A percentile compares a stretch with the other conserved stretches of the same genome.
Evolutionary conservation across 192 early-diverging fungal species (phyloP).

Genomic region (Rhizoclosmatium globosum): DNA sequence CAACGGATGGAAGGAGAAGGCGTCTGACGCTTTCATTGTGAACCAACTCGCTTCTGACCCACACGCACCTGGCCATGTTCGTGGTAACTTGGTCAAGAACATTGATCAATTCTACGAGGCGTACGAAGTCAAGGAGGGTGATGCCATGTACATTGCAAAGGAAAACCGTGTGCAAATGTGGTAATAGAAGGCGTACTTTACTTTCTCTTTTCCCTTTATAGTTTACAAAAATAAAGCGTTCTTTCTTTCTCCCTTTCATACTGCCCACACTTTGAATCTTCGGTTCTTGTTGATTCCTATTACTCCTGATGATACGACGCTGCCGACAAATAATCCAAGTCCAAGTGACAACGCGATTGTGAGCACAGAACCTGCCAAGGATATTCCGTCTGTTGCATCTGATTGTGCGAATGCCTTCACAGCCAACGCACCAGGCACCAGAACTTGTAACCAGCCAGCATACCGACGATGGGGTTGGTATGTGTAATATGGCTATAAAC

Average conservation of each 20-base stretch:
- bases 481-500: slow-evolving; percentile 39
- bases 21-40: slow-evolving; percentile 16
- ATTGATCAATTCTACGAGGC: slow-evolving; percentile 26
- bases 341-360: slow-evolving; percentile 37
- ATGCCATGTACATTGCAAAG: slow-evolving; percentile 19
- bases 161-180: slow-evolving; percentile 17
- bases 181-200: neutral
- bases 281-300: neutral
- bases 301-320: slow-evolving; percentile 19
- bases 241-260: no score
- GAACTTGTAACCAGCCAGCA: slow-evolving; percentile 38
- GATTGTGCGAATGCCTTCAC: slow-evolving; percentile 32
- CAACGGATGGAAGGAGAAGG: slow-evolving; percentile 22
- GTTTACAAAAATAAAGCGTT: no score
- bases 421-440: slow-evolving; percentile 44
- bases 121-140: slow-evolving; percentile 20
- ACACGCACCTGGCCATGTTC: slow-evolving; percentile 5
- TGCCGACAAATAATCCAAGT: slow-evolving; percentile 44
- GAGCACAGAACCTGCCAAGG: slow-evolving; percentile 32
- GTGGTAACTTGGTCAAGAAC: slow-evolving; percentile 26
- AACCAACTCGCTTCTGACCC: slow-evolving; percentile 24
- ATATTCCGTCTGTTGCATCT: slow-evolving; percentile 36
- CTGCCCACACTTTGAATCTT: no score
- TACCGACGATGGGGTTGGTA: slow-evolving; percentile 42
- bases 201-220: no score